Conservation (phyloP, 2,329 filamentous ascomycete genomes). For the Hypomyces perniciosus region DNA sequence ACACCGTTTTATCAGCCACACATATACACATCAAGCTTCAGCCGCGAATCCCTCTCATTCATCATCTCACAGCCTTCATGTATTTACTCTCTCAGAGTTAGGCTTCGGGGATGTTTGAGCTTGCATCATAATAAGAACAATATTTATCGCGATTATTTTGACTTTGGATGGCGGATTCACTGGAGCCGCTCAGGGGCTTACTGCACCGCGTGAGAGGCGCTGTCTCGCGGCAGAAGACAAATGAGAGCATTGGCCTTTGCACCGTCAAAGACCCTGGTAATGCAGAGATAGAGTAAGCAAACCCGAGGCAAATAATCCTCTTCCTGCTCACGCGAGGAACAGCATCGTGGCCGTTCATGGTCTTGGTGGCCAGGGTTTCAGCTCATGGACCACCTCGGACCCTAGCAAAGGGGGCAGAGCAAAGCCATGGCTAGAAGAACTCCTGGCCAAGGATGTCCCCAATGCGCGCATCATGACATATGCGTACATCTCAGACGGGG, state of each 20-base stretch:
- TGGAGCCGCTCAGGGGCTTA: constrained; percentile 19
- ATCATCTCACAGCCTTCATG: too few relatives aligned
- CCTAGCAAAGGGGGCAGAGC: constrained; percentile 12
- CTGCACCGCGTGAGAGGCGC: constrained; percentile 19
- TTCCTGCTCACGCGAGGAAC: too few relatives aligned
- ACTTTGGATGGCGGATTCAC: constrained; percentile 16
- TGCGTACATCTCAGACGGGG: constrained; percentile 18
- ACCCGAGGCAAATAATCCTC: background rate
- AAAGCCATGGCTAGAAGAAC: constrained; percentile 21
- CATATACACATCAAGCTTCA: too few relatives aligned
- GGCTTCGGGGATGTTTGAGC: too few relatives aligned
- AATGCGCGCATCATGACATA: constrained; percentile 24
- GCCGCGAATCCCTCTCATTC: too few relatives aligned
- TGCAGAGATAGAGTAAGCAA: constrained; percentile 21
- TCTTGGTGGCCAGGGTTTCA: constrained; percentile 22
- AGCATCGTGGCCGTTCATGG: constrained; percentile 25
- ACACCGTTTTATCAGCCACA: too few relatives aligned
- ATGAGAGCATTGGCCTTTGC: constrained; percentile 16
- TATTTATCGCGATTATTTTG: background rate
- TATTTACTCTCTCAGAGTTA: too few relatives aligned
- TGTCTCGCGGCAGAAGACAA: constrained; percentile 16
- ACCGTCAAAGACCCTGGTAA: constrained; percentile 18
- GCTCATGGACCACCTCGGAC: constrained; percentile 21
- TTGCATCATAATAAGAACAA: too few relatives aligned
- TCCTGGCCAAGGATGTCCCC: constrained; percentile 20